These are phyloP conservation scores for Aspergillus sparsus DNA, from an alignment of 495 filamentous ascomycete genomes.

Conservation along the genomic window DNA sequence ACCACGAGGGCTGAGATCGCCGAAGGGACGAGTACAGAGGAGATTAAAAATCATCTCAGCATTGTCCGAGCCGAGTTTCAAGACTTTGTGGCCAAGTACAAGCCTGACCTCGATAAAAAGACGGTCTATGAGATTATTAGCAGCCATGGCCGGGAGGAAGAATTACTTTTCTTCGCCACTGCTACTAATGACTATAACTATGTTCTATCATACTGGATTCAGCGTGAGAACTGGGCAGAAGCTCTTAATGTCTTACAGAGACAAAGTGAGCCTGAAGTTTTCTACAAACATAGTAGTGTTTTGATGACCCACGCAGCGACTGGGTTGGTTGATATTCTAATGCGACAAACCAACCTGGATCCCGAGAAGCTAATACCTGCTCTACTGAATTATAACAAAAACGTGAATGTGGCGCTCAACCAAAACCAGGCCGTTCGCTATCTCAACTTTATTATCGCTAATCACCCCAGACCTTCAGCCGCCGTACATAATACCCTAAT, in stretches of 20 bases:
- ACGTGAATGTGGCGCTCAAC: slow-evolving; percentile 45
- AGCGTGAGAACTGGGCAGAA: slow-evolving; percentile 91
- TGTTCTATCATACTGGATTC: slow-evolving; percentile 95
- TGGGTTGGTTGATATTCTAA: slow-evolving; percentile 87
- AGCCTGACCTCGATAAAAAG: slow-evolving; percentile 80
- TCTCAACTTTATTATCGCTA: slow-evolving; percentile 88
- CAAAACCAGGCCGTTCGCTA: slow-evolving; percentile 96
- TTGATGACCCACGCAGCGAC: slow-evolving; percentile 85
- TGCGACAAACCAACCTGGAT: slow-evolving; percentile 87
- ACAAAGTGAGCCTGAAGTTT: slow-evolving; percentile 87
- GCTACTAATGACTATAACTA: slow-evolving; percentile 89
- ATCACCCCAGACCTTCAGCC: slow-evolving; percentile 76
- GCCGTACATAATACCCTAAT: slow-evolving; percentile 98
- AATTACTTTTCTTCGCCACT: slow-evolving; percentile 87
- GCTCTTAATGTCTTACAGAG: slow-evolving; percentile 83
- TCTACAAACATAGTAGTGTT: slow-evolving; percentile 95
- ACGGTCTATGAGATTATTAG: slow-evolving; percentile 95
- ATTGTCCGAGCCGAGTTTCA: slow-evolving; percentile 76
- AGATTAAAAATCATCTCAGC: slow-evolving; percentile 72
- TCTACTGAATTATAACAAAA: slow-evolving; percentile 87
- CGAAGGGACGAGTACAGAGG: slow-evolving; percentile 64
- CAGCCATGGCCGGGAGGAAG: slow-evolving; percentile 90
- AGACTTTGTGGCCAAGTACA: slow-evolving; percentile 81
- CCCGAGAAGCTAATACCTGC: slow-evolving; percentile 88
- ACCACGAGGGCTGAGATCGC: slow-evolving; percentile 84